Conservation (phyloP, 2,329 filamentous ascomycete genomes). For the Penicillium sp. region DNA sequence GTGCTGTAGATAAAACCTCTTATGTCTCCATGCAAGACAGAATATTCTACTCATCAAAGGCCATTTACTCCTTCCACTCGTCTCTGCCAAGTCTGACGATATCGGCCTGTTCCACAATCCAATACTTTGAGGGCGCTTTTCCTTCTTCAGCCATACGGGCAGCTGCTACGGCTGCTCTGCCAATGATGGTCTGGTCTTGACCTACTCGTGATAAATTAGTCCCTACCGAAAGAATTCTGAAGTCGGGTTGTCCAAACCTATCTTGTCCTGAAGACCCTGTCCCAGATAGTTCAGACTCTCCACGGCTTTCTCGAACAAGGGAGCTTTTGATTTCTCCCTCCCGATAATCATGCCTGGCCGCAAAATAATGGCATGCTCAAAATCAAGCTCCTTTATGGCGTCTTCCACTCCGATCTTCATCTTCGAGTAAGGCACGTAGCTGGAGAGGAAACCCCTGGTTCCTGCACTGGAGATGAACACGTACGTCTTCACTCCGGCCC, state of each 20-base stretch:
- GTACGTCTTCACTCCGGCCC: constrained; percentile 33
- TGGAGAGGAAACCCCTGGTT: constrained; percentile 25
- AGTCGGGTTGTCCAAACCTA: constrained; percentile 22
- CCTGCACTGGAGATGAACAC: constrained; percentile 35
- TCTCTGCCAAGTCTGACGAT: constrained; percentile 28
- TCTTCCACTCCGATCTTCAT: constrained; percentile 39
- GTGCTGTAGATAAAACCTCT: no score
- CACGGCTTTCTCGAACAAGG: constrained; percentile 21
- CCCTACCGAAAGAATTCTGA: background rate
- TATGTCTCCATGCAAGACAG: no score
- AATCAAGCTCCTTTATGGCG: constrained; percentile 32
- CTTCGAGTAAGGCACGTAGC: constrained; percentile 32
- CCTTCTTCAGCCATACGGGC: constrained; percentile 23
- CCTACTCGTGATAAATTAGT: constrained; percentile 14
- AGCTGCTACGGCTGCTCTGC: constrained; percentile 28
- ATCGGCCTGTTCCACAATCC: constrained; percentile 28
- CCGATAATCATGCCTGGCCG: constrained; percentile 36
- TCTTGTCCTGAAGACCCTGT: constrained; percentile 25
- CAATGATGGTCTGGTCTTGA: constrained; percentile 26
- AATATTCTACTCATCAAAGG: no score
- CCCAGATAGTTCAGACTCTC: constrained; percentile 20
- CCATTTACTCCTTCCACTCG: constrained; percentile 24
- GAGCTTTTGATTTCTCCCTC: constrained; percentile 22
- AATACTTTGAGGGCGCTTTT: constrained; percentile 28
- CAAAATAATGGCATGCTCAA: constrained; percentile 35